Percentiles rank a stretch among this genome's conserved stretches.
phyloP scores from a whole-genome alignment of 1,284 basidiomycete species.

The Athelia psychrophila region DNA sequence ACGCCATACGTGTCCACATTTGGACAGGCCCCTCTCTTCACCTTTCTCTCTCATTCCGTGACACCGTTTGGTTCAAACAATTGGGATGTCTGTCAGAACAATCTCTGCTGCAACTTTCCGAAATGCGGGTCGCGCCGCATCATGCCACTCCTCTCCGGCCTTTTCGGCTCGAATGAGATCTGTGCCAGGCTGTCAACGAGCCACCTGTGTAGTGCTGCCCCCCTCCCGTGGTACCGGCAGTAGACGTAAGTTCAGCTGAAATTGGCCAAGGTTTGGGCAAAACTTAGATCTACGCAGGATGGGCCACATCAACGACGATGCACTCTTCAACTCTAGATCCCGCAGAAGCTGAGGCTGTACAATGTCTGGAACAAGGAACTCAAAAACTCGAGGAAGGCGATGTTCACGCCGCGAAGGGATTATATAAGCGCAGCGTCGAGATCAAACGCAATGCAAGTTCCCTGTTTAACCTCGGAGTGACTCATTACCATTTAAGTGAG shows the following conservation, averaged over 20 bases:
- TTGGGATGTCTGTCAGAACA: background rate
- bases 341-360: conserved; percentile 77
- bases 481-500: conserved; percentile 84
- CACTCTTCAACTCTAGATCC: conserved; percentile 83
- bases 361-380: conserved; percentile 85
- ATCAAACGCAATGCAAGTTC: conserved; percentile 82
- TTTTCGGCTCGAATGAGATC: no score
- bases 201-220: conserved; percentile 1
- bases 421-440: conserved; percentile 80
- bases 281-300: conserved; percentile 45
- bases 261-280: background rate
- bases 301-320: conserved; percentile 80
- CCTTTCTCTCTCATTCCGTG: background rate
- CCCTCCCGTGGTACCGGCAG: no score
- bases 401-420: conserved; percentile 72
- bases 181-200: background rate
- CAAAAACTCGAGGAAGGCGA: conserved; percentile 89
- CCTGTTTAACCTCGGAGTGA: conserved; percentile 87
- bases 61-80: background rate
- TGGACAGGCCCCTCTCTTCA: background rate
- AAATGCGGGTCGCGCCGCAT: background rate
- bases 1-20: background rate
- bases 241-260: conserved; percentile 1
- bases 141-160: no score
- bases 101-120: background rate